These are phyloP conservation scores for Cymbidium sinense DNA, from an alignment of 106 monocot genomes.

Conservation along the genomic window DNA sequence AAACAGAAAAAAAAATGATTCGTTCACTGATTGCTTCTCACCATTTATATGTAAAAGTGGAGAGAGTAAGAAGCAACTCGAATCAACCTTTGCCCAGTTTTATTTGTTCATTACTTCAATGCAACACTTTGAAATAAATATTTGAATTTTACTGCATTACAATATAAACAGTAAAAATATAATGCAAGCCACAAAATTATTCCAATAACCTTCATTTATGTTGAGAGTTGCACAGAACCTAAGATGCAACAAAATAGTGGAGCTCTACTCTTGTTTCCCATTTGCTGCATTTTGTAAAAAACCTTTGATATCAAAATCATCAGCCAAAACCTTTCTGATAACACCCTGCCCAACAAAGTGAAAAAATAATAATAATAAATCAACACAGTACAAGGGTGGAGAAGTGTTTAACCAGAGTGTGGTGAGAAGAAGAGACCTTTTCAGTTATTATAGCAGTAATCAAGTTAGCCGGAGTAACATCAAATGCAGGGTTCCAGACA, in stretches of 20 bases:
- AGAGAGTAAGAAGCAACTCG: too few relatives aligned
- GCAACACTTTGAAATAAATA: too few relatives aligned
- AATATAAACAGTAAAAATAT: too few relatives aligned
- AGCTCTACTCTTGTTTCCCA: background rate
- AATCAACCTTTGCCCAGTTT: too few relatives aligned
- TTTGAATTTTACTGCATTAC: too few relatives aligned
- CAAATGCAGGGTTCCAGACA: slow-evolving; percentile 99
- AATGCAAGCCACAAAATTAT: too few relatives aligned
- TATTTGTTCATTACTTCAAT: too few relatives aligned
- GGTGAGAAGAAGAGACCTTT: slow-evolving; percentile 43
- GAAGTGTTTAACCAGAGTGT: background rate
- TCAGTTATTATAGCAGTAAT: slow-evolving; percentile 93
- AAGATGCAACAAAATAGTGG: background rate
- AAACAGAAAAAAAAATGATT: too few relatives aligned
- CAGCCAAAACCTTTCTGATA: slow-evolving; percentile 33
- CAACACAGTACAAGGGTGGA: background rate
- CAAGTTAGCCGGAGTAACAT: slow-evolving; percentile 84
- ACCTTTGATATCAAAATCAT: slow-evolving; percentile 56
- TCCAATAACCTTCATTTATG: too few relatives aligned
- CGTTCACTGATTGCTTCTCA: too few relatives aligned
- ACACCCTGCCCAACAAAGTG: slow-evolving; percentile 55
- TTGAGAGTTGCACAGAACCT: too few relatives aligned
- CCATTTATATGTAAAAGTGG: too few relatives aligned
- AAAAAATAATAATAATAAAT: background rate
- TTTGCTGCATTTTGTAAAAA: slow-evolving; percentile 32